A percentile compares a stretch with the other conserved stretches of the same genome.
These are phyloP conservation scores for Rhamnella rubrinervis DNA, from an alignment of 331 rosid genomes.

Conservation along the genomic window DNA sequence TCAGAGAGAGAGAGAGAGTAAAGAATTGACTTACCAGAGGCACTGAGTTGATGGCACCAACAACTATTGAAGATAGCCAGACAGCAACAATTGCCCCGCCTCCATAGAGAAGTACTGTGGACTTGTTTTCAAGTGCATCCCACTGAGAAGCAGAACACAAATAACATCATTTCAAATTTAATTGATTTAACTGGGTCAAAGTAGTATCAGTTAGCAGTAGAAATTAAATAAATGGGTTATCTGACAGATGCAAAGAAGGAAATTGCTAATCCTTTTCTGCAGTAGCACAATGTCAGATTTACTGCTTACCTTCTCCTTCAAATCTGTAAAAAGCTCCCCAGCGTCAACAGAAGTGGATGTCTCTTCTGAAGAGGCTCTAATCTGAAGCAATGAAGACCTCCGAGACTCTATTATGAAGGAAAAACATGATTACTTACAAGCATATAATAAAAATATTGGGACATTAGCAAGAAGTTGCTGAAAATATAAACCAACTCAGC, in stretches of 20 bases:
- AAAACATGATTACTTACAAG: background rate
- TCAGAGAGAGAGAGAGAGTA: background rate
- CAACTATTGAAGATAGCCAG: constrained; percentile 87
- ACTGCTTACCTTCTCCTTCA: constrained; percentile 84
- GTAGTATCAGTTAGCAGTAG: background rate
- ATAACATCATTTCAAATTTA: constrained; percentile 22
- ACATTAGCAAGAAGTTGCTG: background rate
- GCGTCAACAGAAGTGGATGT: constrained; percentile 67
- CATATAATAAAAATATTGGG: background rate
- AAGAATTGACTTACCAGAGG: constrained; percentile 67
- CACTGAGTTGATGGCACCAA: constrained; percentile 87
- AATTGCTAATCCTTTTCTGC: constrained; percentile 15
- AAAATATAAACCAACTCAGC: background rate
- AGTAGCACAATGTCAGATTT: background rate
- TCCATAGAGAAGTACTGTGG: constrained; percentile 86
- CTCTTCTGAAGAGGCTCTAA: constrained; percentile 86
- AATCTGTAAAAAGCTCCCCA: constrained; percentile 66
- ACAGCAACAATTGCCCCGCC: constrained; percentile 87
- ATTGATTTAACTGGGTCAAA: constrained; percentile 13
- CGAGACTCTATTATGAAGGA: constrained; percentile 42
- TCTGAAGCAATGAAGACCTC: constrained; percentile 49
- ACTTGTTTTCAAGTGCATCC: constrained; percentile 96
- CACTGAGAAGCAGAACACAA: constrained; percentile 51
- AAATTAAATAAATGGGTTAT: no score
- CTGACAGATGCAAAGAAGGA: background rate